phyloP scores from a whole-genome alignment of 305 asterid genomes.

The Fraxinus platypoda region DNA sequence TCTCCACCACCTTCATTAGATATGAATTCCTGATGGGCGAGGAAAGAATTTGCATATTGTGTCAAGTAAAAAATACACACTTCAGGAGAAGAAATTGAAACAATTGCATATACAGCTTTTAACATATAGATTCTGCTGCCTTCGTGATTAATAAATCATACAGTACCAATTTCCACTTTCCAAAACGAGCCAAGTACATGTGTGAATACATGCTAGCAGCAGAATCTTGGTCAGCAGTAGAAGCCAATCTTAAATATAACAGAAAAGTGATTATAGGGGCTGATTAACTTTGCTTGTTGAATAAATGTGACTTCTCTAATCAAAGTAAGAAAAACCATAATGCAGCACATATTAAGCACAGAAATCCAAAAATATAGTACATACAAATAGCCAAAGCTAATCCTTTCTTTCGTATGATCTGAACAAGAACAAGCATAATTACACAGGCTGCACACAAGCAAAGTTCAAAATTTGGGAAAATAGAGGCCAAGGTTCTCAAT shows the following conservation, averaged over 20 bases:
- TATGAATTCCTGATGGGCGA: slow-evolving; percentile 63
- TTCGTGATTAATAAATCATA: neutral
- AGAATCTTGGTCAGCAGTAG: neutral
- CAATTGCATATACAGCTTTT: neutral
- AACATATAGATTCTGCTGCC: neutral
- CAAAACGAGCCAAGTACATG: neutral
- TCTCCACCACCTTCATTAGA: slow-evolving; percentile 89
- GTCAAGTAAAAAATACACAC: neutral
- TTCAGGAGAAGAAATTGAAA: neutral
- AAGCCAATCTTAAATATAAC: neutral
- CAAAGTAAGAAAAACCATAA: neutral
- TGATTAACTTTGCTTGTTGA: neutral
- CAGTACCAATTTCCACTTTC: neutral
- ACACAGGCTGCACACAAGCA: neutral
- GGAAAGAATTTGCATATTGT: slow-evolving; percentile 6
- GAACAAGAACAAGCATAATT: neutral
- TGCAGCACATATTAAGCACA: neutral
- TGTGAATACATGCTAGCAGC: neutral
- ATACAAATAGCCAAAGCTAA: neutral
- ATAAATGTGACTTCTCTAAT: neutral
- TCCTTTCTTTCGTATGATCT: neutral
- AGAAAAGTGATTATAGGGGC: neutral
- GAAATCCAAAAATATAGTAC: neutral
- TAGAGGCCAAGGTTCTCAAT: neutral
- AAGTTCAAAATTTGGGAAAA: neutral